A percentile compares a stretch with the other conserved stretches of the same genome.
These are phyloP conservation scores for Chytriomyces sp. DNA, from an alignment of 192 early-diverging fungal species.

Conservation along the genomic window DNA sequence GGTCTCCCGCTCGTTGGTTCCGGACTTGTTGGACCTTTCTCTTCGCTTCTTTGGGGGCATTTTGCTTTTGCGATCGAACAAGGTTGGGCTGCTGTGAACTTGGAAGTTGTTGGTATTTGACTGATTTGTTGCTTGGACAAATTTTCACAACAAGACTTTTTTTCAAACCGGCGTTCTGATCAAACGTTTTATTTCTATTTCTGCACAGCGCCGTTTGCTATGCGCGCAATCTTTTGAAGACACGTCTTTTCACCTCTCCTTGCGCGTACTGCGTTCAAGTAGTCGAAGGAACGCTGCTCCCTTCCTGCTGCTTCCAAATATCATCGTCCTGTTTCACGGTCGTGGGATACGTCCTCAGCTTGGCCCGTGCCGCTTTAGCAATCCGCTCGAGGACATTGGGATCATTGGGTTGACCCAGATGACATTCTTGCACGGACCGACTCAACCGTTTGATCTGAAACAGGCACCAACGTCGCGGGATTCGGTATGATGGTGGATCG, in stretches of 20 bases:
- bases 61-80: too few species aligned
- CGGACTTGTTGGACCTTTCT: too few species aligned
- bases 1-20: too few species aligned
- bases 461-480: slow-evolving; percentile 2
- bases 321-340: neutral
- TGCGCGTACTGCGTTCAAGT: neutral
- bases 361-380: neutral
- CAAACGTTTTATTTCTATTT: too few species aligned
- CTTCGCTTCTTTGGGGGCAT: too few species aligned
- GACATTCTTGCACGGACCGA: neutral
- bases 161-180: too few species aligned
- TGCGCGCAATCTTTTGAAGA: too few species aligned
- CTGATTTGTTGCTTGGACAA: too few species aligned
- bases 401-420: neutral
- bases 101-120: too few species aligned
- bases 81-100: too few species aligned
- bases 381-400: neutral
- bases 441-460: neutral
- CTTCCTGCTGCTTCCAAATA: neutral
- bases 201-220: too few species aligned
- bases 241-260: neutral
- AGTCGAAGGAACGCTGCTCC: neutral
- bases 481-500: neutral
- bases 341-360: neutral
- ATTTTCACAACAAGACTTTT: too few species aligned